A percentile compares a stretch with the other conserved stretches of the same genome.
phyloP scores from a whole-genome alignment of 495 filamentous ascomycete species.

The Neurospora sp. region DNA sequence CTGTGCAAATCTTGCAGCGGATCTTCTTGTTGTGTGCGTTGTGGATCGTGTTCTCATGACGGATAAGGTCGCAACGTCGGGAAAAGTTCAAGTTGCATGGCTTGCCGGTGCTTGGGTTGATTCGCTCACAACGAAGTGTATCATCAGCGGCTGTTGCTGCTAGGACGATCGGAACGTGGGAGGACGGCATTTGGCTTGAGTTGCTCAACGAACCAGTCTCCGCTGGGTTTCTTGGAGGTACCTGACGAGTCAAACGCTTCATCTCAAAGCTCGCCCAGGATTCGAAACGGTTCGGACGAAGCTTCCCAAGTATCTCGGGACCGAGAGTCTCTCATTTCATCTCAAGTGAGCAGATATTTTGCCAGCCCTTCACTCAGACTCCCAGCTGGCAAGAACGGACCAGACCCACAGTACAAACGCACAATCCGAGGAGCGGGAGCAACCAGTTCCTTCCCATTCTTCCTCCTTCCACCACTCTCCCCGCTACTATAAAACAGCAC shows the following conservation, averaged over 20 bases:
- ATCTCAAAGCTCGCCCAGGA: not conserved
- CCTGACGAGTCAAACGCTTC: not conserved
- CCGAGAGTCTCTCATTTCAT: not conserved
- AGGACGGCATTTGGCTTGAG: not conserved
- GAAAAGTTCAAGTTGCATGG: constrained; percentile 95
- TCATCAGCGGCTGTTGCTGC: too few relatives aligned
- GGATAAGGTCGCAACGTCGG: constrained; percentile 92
- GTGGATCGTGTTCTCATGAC: constrained; percentile 97
- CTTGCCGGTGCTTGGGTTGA: constrained; percentile 92
- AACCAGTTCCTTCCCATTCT: not conserved
- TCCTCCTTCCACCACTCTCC: not conserved
- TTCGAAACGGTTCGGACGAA: not conserved
- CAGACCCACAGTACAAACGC: not conserved
- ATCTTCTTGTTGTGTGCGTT: constrained; percentile 91
- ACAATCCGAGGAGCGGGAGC: not conserved
- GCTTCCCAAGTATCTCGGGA: not conserved
- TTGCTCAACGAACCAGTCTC: not conserved
- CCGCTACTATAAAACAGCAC: not conserved
- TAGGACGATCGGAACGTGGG: too few relatives aligned
- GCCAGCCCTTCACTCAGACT: not conserved
- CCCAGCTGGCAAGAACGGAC: not conserved
- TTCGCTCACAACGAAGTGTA: constrained; percentile 58
- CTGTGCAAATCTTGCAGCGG: constrained; percentile 84
- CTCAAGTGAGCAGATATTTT: not conserved
- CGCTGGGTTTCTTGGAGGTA: not conserved